Evolutionary conservation across 768 basidiomycete genomes (phyloP).

Genomic region (Boletus sp.): DNA sequence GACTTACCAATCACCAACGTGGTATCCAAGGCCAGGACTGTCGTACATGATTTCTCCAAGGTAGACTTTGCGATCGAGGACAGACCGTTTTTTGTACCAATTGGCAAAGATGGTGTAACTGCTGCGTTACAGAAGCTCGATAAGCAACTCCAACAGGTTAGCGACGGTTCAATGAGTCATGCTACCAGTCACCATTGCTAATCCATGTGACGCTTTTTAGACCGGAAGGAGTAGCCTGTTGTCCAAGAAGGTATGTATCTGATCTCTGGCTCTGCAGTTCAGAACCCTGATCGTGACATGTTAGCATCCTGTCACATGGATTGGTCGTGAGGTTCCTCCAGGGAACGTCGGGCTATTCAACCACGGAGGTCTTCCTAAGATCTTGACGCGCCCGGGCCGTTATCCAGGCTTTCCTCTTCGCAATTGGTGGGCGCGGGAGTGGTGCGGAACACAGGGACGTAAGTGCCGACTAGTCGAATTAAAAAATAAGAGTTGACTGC

Average conservation of each 20-base stretch:
- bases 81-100: conserved; percentile 69
- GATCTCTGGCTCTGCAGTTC: neutral
- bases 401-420: conserved; percentile 75
- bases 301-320: conserved; percentile 63
- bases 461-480: conserved; percentile 27
- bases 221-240: conserved; percentile 55
- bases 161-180: neutral
- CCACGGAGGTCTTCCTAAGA: conserved; percentile 79
- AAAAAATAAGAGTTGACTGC: neutral
- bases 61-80: conserved; percentile 53
- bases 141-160: conserved; percentile 47
- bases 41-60: conserved; percentile 42
- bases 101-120: conserved; percentile 65
- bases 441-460: conserved; percentile 68
- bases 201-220: conserved; percentile 34
- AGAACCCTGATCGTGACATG: neutral
- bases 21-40: conserved; percentile 11
- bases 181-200: neutral
- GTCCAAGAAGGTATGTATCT: conserved; percentile 53
- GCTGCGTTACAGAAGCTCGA: conserved; percentile 72
- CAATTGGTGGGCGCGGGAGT: conserved; percentile 85
- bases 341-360: conserved; percentile 74
- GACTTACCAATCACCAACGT: conserved; percentile 9
- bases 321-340: conserved; percentile 68
- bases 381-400: conserved; percentile 70